Base-by-base conservation (phyloP, 768 basidiomycete species). In the Boletus pseudo-olivaceus region DNA sequence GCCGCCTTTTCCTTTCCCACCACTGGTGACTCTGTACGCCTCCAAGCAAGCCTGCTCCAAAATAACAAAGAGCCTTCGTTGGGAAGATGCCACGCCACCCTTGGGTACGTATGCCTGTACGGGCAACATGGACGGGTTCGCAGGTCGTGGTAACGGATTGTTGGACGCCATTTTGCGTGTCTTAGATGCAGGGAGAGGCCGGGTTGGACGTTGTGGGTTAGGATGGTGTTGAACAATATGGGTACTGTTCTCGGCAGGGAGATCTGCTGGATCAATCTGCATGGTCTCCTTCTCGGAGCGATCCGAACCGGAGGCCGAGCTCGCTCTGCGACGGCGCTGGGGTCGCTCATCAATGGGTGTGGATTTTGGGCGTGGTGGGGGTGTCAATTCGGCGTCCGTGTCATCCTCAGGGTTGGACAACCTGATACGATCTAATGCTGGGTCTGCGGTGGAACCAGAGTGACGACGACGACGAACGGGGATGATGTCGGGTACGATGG, bases 21-120 rank as follows among this genome's bases (percentile, higher is more conserved):
- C 79, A 42, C 83, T 78, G 42, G 85, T 84, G 57, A 97, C 81
- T 55, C 90, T 82, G 76, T 98, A 98, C 4, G 93, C 91, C 76
- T 98, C 96, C 49, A 99, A 77, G 67, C 97, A 99, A 0, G 97
- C 96, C 66, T 95, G 88, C 68, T 92, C 90, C 41, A 99, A 76
- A 10, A 99, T 80, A 46, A 99, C 95, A 58, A 88, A 97, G 17
- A 99, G 77, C 47, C 88, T 75, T 27, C 94, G 79, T 51, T 82
- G 80, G 2, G 75, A 72, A 0, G 79, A 75, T 10, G 76, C 75
- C n/a, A 78, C 71, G 33, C 78, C 76, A 8, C 78, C 79, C 53
- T 81, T 75, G 49, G 85, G 75, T 10, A 92, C 88, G 41, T 85
- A 84, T 3, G 90, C 90, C 63, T 90, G 88, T 0, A 90, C 78